Base-by-base conservation (phyloP, 257 asterid genomes). In the Ballota nigra region DNA sequence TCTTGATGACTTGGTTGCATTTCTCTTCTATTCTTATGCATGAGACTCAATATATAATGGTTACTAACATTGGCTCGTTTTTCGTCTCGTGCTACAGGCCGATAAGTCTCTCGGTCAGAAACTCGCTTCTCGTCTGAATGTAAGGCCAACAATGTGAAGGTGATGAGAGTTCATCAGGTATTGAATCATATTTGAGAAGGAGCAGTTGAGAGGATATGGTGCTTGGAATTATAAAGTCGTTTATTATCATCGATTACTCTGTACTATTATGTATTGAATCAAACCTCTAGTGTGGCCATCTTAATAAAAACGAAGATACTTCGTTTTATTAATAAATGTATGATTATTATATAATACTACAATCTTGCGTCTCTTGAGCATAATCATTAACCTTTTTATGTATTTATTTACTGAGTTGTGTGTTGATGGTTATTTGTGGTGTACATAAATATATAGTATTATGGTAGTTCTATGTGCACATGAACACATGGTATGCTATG, bases 91-190 rank as follows among this genome's bases (percentile, higher is more conserved):
- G 4, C 55, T 79, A 57, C 83, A 90, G 96, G 91, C 96, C 8
- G 91, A 88, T 79, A 88, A 79, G 75, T 80, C 90, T 53, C 91
- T 88, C 3, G 90, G 97, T 13, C 91, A 83, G 91, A 88, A 86
- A 75, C 75, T 88, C 3, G 91, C 97, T 10, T 82, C 93, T 60
- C 93, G 87, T 59, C 85, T 88, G 63, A 90, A 82, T 2, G 76
- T 86, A 18, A 81, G 82, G 87, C 97, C 93, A 26, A 74, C 84
- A 52, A 86, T 89, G 96, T 90, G 95, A 90, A 85, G 76, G 23
- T 38, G 71, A 74, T 9, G 53, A 20, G 12, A 64, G 22, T 15
- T 12, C 43, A 18, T 16, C 31, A 29, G 40, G 43, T 52, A 28
- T 40, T 38, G 60, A 67, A 60, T 41, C 49, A 2, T n/a, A n/a